Percentiles rank a stretch among this genome's conserved stretches.
phyloP scores from a whole-genome alignment of 495 filamentous ascomycete genomes.

The Neurospora sp. region DNA sequence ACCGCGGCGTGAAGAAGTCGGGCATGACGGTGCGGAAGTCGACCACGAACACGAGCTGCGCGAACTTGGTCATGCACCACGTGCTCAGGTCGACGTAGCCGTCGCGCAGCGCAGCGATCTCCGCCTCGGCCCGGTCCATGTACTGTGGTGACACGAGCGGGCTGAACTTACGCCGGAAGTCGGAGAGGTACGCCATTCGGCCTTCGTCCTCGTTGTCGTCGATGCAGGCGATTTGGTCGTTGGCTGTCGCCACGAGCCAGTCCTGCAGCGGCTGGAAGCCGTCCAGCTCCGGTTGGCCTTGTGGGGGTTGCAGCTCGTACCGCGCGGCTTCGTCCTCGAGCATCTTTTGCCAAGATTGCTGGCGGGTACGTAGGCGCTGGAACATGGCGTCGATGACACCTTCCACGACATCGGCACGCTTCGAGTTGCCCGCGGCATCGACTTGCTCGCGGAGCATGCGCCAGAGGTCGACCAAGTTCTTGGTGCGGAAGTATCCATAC shows the following conservation, averaged over 20 bases:
- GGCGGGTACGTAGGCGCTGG: constrained; percentile 66
- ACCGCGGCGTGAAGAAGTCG: constrained; percentile 82
- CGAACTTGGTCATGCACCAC: constrained; percentile 79
- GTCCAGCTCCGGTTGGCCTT: constrained; percentile 52
- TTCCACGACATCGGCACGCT: constrained; percentile 77
- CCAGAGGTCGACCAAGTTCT: constrained; percentile 89
- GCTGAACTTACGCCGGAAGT: constrained; percentile 70
- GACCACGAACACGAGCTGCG: constrained; percentile 69
- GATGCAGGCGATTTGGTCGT: constrained; percentile 96
- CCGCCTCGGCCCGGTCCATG: constrained; percentile 55
- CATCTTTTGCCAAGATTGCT: constrained; percentile 75
- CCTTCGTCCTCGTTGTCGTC: constrained; percentile 71
- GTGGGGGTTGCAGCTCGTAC: constrained; percentile 36
- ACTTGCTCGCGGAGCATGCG: constrained; percentile 92
- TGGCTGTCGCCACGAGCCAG: constrained; percentile 93
- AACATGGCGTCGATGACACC: constrained; percentile 94
- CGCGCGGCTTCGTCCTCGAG: constrained; percentile 76
- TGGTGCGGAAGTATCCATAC: constrained; percentile 79
- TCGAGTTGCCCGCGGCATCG: constrained; percentile 65
- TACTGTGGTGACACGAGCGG: constrained; percentile 72
- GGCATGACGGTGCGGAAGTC: constrained; percentile 75
- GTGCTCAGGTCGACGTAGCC: constrained; percentile 91
- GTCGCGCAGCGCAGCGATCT: constrained; percentile 66
- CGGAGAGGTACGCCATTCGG: constrained; percentile 64
- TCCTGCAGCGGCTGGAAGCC: constrained; percentile 75